Base-by-base conservation (phyloP, 2,329 filamentous ascomycete genomes). In the Fusarium sp. region DNA sequence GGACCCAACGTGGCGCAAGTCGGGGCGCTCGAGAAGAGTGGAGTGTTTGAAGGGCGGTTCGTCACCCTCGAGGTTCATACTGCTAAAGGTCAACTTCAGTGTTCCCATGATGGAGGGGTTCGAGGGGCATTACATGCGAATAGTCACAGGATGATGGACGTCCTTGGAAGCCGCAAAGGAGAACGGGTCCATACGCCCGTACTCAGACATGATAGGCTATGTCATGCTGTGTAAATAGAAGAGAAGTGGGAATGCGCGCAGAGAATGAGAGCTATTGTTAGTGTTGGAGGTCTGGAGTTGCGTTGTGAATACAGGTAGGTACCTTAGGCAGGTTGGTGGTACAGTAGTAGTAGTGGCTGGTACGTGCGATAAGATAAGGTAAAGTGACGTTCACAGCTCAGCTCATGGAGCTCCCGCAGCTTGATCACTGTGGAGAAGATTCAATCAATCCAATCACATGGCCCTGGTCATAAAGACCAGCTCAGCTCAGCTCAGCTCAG, bases 81-180 rank as follows among this genome's bases (percentile, higher is more conserved):
- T 88, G 62, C 34, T 18, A 32, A 34, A 38, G 22, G 66, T 81
- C 62, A 80, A 75, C 36, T 41, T 39, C n/a, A 30, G n/a, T 41
- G 22, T 28, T 20, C 34, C 28, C 44, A 39, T 28, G 8, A 18
- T 44, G 38, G 57, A 57, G 38, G 36, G 34, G 62, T 44, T 45
- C 42, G 38, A 51, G 42, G 38, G 42, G 42, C 63, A 34, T 66
- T 79, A 91, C 90, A 93, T 91, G 82, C 90, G 89, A 78, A 92
- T 86, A 83, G 86, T 90, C 76, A 92, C 87, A 26, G 93, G 90
- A 74, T 95, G 89, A 77, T 94, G 89, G 77, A 98, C 88, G 82
- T 94, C 91, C 75, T 94, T 93, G 68, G 96, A 98, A 79, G 92
- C 94, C 76, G 94, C 95, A 85, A 98, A 98, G 36, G 95, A 97